These are phyloP conservation scores for Boletus barrowsii DNA, from an alignment of 768 basidiomycete genomes.

Conservation along the genomic window DNA sequence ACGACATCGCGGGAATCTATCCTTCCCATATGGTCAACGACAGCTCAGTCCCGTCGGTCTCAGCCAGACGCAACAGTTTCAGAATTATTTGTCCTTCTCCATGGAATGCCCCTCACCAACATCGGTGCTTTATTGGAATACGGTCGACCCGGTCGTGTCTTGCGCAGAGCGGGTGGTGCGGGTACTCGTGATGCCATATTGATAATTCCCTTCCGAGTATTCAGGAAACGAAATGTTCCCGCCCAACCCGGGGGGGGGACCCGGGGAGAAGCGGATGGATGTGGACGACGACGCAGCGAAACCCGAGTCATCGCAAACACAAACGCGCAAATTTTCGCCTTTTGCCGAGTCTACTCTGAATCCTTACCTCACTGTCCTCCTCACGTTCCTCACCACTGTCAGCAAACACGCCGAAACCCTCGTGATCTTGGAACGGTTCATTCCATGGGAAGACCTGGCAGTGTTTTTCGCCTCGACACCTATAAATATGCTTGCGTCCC, in stretches of 20 bases:
- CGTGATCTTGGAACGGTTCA: slow-evolving; percentile 61
- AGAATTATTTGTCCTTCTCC: slow-evolving; percentile 87
- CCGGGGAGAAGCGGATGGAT: slow-evolving; percentile 59
- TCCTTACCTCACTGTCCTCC: slow-evolving; percentile 80
- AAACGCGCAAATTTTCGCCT: slow-evolving; percentile 52
- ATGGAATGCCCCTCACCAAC: slow-evolving; percentile 96
- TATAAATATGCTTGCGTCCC: slow-evolving; percentile 45
- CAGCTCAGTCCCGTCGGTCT: slow-evolving; percentile 60
- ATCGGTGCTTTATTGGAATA: slow-evolving; percentile 87
- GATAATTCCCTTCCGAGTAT: slow-evolving; percentile 41
- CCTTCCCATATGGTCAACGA: slow-evolving; percentile 80
- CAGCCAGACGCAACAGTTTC: slow-evolving; percentile 69
- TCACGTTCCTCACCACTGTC: slow-evolving; percentile 86
- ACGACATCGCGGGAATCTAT: slow-evolving; percentile 86
- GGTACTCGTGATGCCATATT: slow-evolving; percentile 39
- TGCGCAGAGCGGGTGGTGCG: slow-evolving; percentile 58
- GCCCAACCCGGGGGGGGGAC: slow-evolving; percentile 33
- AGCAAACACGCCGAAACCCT: slow-evolving; percentile 62
- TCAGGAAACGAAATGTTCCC: slow-evolving; percentile 44
- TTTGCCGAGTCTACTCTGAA: slow-evolving; percentile 61
- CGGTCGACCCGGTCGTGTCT: slow-evolving; percentile 67
- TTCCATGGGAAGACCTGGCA: slow-evolving; percentile 84
- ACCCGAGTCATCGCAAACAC: slow-evolving; percentile 17
- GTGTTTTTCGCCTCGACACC: slow-evolving; percentile 61
- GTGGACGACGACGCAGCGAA: slow-evolving; percentile 50